These are phyloP conservation scores for Leishmania tropica DNA, from an alignment of 208 protist genomes.

Conservation along the genomic window DNA sequence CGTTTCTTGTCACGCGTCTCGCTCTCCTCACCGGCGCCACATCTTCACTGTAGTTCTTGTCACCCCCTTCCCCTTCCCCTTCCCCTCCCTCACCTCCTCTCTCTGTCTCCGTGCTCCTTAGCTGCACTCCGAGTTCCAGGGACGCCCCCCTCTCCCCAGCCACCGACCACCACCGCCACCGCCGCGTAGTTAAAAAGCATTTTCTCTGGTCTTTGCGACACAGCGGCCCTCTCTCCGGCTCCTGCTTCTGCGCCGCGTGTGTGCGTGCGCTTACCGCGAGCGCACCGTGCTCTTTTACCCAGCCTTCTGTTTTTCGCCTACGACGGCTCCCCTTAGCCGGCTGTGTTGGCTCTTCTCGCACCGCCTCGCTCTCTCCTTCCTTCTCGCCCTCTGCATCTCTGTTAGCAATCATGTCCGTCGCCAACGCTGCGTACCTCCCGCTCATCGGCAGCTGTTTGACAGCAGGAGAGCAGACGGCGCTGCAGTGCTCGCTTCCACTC, in stretches of 20 bases:
- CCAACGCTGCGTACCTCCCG: conserved; percentile 61
- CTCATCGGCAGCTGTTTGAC: conserved; percentile 62
- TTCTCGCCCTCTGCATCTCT: not conserved
- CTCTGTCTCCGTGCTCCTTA: not conserved
- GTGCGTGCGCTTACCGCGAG: not conserved
- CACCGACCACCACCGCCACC: not conserved
- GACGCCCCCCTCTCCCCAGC: not conserved
- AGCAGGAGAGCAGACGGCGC: conserved; percentile 64
- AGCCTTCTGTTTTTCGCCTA: not conserved
- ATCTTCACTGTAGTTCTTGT: not conserved
- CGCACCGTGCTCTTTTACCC: not conserved
- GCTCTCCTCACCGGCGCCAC: too few species aligned
- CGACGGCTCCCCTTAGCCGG: too few species aligned
- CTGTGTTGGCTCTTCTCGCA: not conserved
- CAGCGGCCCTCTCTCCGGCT: not conserved
- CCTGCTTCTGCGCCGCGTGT: not conserved
- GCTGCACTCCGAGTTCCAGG: not conserved
- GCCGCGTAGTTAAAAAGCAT: not conserved
- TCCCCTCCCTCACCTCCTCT: not conserved
- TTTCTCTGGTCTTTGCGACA: not conserved
- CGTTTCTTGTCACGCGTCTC: too few species aligned
- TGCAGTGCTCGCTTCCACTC: conserved; percentile 84
- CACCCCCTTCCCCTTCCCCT: not conserved
- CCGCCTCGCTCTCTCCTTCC: not conserved
- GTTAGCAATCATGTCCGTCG: conserved; percentile 44